These are phyloP conservation scores for Nevesoporus exiguus DNA, from an alignment of 768 basidiomycete species.

Conservation along the genomic window DNA sequence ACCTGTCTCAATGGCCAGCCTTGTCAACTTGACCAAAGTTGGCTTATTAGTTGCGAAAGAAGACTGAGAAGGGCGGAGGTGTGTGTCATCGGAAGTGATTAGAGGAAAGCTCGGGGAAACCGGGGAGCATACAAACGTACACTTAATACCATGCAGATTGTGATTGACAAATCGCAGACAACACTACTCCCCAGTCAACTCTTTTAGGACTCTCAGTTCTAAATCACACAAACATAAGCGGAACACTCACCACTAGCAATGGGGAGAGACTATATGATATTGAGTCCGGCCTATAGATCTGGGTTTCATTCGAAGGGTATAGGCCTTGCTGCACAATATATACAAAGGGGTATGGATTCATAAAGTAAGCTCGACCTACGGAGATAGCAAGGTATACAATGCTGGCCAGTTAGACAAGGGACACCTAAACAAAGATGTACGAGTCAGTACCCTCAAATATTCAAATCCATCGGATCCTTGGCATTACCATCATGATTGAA, in stretches of 20 bases:
- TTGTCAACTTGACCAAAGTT: slow-evolving; percentile 12
- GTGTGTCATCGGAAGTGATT: not conserved
- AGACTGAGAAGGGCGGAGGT: slow-evolving; percentile 17
- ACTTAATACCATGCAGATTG: slow-evolving; percentile 16
- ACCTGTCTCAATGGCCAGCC: slow-evolving; percentile 25
- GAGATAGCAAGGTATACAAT: not conserved
- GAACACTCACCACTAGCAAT: not conserved
- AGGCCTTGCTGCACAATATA: not conserved
- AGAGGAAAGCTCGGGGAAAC: not conserved
- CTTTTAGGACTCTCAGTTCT: not conserved
- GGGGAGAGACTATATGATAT: not conserved
- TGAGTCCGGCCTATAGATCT: not conserved
- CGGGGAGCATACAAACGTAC: not conserved
- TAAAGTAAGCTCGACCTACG: not conserved
- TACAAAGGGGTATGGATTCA: not conserved
- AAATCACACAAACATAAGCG: not conserved
- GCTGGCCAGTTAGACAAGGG: not conserved
- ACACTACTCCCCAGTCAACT: slow-evolving; percentile 15
- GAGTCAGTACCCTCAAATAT: not conserved
- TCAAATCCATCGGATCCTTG: not conserved
- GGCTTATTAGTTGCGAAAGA: slow-evolving; percentile 1
- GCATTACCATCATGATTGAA: not conserved
- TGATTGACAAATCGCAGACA: slow-evolving; percentile 18
- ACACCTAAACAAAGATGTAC: not conserved
- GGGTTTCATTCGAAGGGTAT: not conserved